Evolutionary conservation across 2,329 filamentous ascomycete species (phyloP).

Genomic region (Aspergillus japonicus): DNA sequence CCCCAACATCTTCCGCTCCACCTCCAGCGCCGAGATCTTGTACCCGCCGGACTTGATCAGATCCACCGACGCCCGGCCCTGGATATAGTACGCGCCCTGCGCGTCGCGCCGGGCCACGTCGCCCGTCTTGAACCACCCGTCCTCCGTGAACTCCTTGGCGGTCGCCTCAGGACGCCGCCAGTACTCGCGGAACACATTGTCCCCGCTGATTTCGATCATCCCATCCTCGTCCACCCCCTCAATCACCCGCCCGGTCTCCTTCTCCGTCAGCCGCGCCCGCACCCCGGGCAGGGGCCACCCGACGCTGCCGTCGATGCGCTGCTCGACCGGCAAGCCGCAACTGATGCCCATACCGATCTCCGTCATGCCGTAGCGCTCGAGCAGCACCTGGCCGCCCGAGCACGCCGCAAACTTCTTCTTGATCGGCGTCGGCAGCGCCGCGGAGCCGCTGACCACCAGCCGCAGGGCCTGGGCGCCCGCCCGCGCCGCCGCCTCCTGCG

Average conservation of each 20-base stretch:
- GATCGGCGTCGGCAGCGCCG: constrained; percentile 43
- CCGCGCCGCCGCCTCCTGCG: constrained; percentile 32
- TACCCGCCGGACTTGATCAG: constrained; percentile 58
- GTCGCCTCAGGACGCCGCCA: constrained; percentile 48
- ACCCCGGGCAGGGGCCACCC: constrained; percentile 50
- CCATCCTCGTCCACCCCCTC: constrained; percentile 38
- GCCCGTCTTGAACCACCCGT: constrained; percentile 53
- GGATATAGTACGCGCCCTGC: constrained; percentile 51
- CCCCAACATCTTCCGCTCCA: constrained; percentile 55
- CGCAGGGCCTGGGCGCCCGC: constrained; percentile 36
- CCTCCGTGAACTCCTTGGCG: constrained; percentile 45
- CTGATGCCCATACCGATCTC: constrained; percentile 52
- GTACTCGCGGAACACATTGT: constrained; percentile 45
- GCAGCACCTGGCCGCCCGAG: constrained; percentile 40
- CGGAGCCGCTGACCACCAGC: constrained; percentile 44
- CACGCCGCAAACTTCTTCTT: constrained; percentile 43
- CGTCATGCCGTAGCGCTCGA: constrained; percentile 53
- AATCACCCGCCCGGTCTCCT: constrained; percentile 36
- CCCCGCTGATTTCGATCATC: constrained; percentile 45
- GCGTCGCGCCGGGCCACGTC: constrained; percentile 43
- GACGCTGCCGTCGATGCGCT: constrained; percentile 49
- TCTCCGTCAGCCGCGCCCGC: constrained; percentile 47
- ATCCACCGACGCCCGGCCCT: constrained; percentile 54
- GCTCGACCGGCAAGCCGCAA: constrained; percentile 41
- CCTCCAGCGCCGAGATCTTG: constrained; percentile 56